These are phyloP conservation scores for Diplodia intermedia DNA, from an alignment of 2,329 filamentous ascomycete species.

Conservation along the genomic window DNA sequence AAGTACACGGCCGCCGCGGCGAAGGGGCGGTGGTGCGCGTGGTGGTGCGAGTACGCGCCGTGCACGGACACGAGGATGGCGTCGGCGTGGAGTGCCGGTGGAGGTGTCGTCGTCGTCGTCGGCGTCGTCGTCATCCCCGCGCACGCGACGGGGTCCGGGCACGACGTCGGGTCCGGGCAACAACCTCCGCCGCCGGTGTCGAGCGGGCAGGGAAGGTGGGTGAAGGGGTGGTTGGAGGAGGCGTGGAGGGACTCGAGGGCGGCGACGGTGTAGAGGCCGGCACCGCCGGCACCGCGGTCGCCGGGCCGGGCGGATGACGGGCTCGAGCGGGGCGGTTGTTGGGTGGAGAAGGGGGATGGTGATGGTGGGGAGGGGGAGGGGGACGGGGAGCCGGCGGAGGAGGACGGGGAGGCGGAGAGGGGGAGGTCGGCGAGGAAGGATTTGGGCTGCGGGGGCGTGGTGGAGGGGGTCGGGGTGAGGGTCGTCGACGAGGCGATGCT, in stretches of 20 bases:
- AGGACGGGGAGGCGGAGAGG: constrained; percentile 27
- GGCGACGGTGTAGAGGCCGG: not conserved
- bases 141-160: not conserved
- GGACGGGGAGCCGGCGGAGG: not conserved
- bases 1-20: constrained; percentile 1
- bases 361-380: not conserved
- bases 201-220: constrained; percentile 19
- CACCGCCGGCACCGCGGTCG: no score
- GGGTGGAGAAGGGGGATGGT: no score
- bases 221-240: not conserved
- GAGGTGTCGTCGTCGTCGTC: not conserved
- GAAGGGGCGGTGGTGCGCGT: not conserved
- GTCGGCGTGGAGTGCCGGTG: constrained; percentile 8
- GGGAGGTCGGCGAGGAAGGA: constrained; percentile 27
- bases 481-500: constrained; percentile 33
- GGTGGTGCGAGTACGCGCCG: not conserved
- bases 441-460: constrained; percentile 34
- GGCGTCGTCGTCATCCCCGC: not conserved
- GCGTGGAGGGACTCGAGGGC: constrained; percentile 9
- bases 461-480: constrained; percentile 32
- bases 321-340: no score
- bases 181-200: not conserved
- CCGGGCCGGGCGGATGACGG: not conserved
- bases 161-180: constrained; percentile 4
- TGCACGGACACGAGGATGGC: constrained; percentile 23